Percentiles rank a stretch among this genome's conserved stretches.
Evolutionary conservation across 75 land plant species (phyloP).

Genomic region (Selaginella tamariscina): DNA sequence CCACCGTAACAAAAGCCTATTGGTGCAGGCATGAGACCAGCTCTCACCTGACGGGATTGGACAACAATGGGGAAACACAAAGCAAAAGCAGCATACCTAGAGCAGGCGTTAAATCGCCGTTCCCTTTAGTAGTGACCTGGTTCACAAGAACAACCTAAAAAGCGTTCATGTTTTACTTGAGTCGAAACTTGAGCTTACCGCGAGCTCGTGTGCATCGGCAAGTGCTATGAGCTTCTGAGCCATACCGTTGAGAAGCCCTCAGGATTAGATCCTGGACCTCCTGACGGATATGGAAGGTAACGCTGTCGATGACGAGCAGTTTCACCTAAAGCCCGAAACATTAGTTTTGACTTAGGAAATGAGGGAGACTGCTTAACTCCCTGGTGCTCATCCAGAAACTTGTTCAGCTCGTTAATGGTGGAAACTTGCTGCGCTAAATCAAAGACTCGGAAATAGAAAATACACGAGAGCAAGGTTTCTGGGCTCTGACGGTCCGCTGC

Average conservation of each 20-base stretch:
- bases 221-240: constrained; percentile 65
- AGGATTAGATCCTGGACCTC: constrained; percentile 78
- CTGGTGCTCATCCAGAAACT: constrained; percentile 61
- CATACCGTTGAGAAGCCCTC: constrained; percentile 58
- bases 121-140: constrained; percentile 67
- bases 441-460: constrained; percentile 76
- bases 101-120: constrained; percentile 58
- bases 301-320: constrained; percentile 68
- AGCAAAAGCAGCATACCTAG: constrained; percentile 36
- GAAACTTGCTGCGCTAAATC: constrained; percentile 75
- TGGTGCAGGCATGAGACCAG: constrained; percentile 96
- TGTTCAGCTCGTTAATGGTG: constrained; percentile 56
- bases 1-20: constrained; percentile 83
- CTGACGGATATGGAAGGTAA: constrained; percentile 88
- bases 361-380: too few relatives aligned
- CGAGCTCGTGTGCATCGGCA: constrained; percentile 47
- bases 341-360: not conserved
- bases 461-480: constrained; percentile 45
- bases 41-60: constrained; percentile 53
- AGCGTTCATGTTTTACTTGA: too few relatives aligned
- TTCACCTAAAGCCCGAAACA: constrained; percentile 44
- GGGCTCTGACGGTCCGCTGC: constrained; percentile 24
- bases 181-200: constrained; percentile 37
- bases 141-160: constrained; percentile 73
- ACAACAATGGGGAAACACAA: not conserved